Evolutionary conservation across 768 basidiomycete genomes (phyloP).

Genomic region (Filobasidium floriforme): DNA sequence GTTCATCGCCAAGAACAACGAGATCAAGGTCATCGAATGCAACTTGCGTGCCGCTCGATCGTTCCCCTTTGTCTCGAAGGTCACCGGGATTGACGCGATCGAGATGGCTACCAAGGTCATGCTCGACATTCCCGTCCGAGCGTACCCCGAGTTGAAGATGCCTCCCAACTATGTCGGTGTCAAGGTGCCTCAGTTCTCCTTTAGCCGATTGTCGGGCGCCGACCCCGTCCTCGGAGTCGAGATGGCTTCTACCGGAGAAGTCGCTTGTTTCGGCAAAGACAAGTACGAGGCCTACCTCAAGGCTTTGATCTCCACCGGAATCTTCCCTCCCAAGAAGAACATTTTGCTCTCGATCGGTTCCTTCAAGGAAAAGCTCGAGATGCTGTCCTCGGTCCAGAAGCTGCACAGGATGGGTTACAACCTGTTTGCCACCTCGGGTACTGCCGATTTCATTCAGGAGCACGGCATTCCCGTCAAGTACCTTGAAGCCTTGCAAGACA

Average conservation of each 20-base stretch:
- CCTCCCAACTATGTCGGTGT: conserved; percentile 93
- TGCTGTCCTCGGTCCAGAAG: conserved; percentile 90
- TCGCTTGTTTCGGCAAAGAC: conserved; percentile 94
- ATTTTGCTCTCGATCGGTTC: conserved; percentile 94
- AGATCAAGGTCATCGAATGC: conserved; percentile 99
- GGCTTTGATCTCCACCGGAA: conserved; percentile 91
- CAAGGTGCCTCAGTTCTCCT: conserved; percentile 99
- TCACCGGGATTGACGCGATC: conserved; percentile 94
- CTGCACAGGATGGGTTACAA: conserved; percentile 87
- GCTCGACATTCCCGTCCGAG: conserved; percentile 77
- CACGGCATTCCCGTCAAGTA: conserved; percentile 98
- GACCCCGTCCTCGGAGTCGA: conserved; percentile 97
- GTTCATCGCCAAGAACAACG: conserved; percentile 99
- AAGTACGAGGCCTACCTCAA: conserved; percentile 99
- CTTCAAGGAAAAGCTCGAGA: conserved; percentile 93
- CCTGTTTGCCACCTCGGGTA: conserved; percentile 94
- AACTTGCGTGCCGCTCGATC: conserved; percentile 95
- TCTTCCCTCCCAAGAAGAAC: conserved; percentile 91
- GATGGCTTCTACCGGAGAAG: conserved; percentile 99
- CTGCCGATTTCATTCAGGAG: conserved; percentile 92
- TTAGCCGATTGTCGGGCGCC: conserved; percentile 89
- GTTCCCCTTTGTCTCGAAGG: conserved; percentile 98
- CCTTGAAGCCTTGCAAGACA: conserved; percentile 67
- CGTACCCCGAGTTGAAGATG: conserved; percentile 81
- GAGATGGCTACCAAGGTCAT: conserved; percentile 99